Evolutionary conservation across 192 early-diverging fungal species (phyloP), one percentile per base, ranked within the genome.

Genomic region (Backusella circina): DNA sequence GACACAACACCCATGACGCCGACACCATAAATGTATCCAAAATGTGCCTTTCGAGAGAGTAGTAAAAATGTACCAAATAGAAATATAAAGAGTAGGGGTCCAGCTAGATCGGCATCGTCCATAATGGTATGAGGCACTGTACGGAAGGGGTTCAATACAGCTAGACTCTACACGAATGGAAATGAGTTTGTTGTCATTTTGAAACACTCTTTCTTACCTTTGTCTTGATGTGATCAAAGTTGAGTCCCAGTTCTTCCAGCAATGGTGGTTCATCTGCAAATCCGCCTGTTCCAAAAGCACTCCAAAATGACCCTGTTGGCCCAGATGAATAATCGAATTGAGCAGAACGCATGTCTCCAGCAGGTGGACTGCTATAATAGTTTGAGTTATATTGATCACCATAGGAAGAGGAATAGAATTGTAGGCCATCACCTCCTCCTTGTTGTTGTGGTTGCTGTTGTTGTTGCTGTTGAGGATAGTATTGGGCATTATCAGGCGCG

Each of bases 1-100:
- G 92, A 92, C 7, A 92, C 70, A 44, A 93, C 94, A 30, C 98
- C 98, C 61, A 98, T 83, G 23, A 96, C 84, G 2, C 90, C 96
- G 1, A 99, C 91, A 31, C 96, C 98, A 75, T 99, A 99, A 47
- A 99, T 96, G 75, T 99, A 99, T 31, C 95, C 96, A 87, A 99
- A 99, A 81, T 98, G 94, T 50, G 90, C 87, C 82, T 98, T 98
- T 68, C 96, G 94, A 36, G 94, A 91, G 86, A 95, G 83, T 31
- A 75, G 44, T 37, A 98, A 82, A 75, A 94, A 95, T 5, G 93
- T 93, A 66, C 96, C 98, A 80, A 98, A 94, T 44, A 94, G 84
- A 31, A 98, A 84, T 75, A 91, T 92, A 80, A 99, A 98, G 37
- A 99, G 65, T 66, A 99, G 79, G 33, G 98, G 98, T 0, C 98